Base-by-base conservation (phyloP, 2,329 filamentous ascomycete genomes). In the Epichloe sylvatica region DNA sequence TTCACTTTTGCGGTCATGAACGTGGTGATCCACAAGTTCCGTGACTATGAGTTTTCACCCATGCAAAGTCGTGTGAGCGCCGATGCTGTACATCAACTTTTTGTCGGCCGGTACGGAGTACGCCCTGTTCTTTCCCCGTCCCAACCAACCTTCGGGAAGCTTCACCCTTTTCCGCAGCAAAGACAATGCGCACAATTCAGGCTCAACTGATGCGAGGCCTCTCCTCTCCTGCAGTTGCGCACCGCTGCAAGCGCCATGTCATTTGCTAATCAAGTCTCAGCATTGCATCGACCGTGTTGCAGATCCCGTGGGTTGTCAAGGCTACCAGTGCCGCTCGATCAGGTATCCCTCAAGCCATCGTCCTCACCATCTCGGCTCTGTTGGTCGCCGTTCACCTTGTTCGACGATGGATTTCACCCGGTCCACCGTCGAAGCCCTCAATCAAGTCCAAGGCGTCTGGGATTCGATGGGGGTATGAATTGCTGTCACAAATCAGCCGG, bases 381-480 rank as follows among this genome's bases (percentile, higher is more conserved):
- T 63, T 67, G 52, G 53, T 69, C 38, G 54, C 61, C 33, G 59
- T 61, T 47, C 60, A 65, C 50, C 56, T 69, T 30, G 50, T 67
- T 46, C 62, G 58, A 40, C 59, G 64, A 47, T 60, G 62, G 30
- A 30, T 21, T 13, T 60, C 61, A 45, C 53, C 57, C 38, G 59
- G 7, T 23, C 19, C 17, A 5, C 40, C 21, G 15, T 36, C 21
- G 13, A 15, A 35, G 4, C 50, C 15, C 52, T 53, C 21, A 48
- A 36, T 54, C 49, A 64, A 59, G 50, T 57, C 53, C 45, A 69
- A 64, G 49, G 62, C 67, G 11, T 67, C 70, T 17, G 59, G 63
- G 37, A 63, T 74, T 42, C 62, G 61, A 46, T 67, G 69, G 59
- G 56, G 61, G 0, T 71, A 69, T 55, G 73, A 76, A 52, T 51